Conservation (phyloP, 768 basidiomycete genomes). For the Pleurotus salmoneostramineus region DNA sequence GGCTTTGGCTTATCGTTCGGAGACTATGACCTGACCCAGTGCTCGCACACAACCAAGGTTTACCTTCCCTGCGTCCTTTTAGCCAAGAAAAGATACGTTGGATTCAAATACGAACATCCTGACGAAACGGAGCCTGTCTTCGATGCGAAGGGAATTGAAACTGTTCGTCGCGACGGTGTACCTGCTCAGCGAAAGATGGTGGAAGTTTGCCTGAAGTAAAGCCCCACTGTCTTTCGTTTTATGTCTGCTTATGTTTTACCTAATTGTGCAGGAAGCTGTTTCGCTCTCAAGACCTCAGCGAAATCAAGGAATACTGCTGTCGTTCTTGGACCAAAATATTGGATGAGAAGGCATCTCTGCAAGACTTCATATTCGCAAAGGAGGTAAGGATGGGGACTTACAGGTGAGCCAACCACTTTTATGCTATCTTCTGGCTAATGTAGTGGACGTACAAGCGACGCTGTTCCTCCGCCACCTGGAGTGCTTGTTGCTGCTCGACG, state of each 20-base stretch:
- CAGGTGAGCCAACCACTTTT: slow-evolving; percentile 47
- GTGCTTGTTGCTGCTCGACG: slow-evolving; percentile 80
- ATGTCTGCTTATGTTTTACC: background rate
- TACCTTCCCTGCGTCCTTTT: slow-evolving; percentile 93
- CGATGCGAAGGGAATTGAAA: slow-evolving; percentile 98
- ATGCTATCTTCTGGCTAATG: background rate
- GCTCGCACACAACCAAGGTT: slow-evolving; percentile 46
- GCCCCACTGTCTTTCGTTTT: background rate
- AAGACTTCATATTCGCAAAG: slow-evolving; percentile 94
- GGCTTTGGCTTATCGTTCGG: too few species aligned
- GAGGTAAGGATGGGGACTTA: slow-evolving; percentile 93
- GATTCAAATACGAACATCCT: slow-evolving; percentile 87
- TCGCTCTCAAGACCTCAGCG: slow-evolving; percentile 81
- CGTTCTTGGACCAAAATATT: slow-evolving; percentile 82
- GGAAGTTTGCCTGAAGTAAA: slow-evolving; percentile 84
- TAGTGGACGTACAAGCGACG: slow-evolving; percentile 52
- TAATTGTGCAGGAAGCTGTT: slow-evolving; percentile 70
- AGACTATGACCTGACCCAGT: too few species aligned
- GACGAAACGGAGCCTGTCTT: slow-evolving; percentile 79
- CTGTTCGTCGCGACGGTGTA: slow-evolving; percentile 89
- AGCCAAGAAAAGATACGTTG: slow-evolving; percentile 98
- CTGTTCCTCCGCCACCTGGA: slow-evolving; percentile 86
- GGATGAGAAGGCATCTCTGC: slow-evolving; percentile 75
- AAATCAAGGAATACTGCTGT: slow-evolving; percentile 86
- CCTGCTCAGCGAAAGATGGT: slow-evolving; percentile 91